A percentile compares a stretch with the other conserved stretches of the same genome.
Evolutionary conservation across 257 asterid species (phyloP).

Genomic region (Lavandula angustifolia): DNA sequence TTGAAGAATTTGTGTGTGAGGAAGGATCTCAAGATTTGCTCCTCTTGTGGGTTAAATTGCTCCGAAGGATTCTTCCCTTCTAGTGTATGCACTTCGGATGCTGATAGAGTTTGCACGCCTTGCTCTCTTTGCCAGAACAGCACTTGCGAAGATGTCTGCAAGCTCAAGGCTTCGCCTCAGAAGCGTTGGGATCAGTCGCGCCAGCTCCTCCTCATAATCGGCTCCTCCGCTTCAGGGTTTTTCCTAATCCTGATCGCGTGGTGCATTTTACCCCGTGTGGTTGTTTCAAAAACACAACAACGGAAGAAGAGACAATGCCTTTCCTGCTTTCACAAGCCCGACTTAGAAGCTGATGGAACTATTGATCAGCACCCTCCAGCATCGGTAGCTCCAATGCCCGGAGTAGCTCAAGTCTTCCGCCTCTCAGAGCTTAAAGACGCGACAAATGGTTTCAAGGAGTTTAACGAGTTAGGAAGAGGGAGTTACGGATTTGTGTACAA

Average conservation of each 20-base stretch:
- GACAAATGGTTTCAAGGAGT: slow-evolving; percentile 92
- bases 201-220: slow-evolving; percentile 52
- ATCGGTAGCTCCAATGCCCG: slow-evolving; percentile 60
- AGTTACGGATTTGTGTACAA: slow-evolving; percentile 91
- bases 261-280: slow-evolving; percentile 54
- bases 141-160: slow-evolving; percentile 70
- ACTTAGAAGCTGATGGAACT: slow-evolving; percentile 37
- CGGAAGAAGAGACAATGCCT: slow-evolving; percentile 41
- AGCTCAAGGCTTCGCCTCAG: slow-evolving; percentile 46
- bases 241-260: slow-evolving; percentile 56
- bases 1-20: slow-evolving; percentile 76
- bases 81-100: slow-evolving; percentile 60
- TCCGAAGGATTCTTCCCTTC: slow-evolving; percentile 79
- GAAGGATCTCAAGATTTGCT: slow-evolving; percentile 75
- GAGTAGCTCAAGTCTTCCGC: slow-evolving; percentile 78
- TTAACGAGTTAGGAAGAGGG: slow-evolving; percentile 92
- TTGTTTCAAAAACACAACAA: slow-evolving; percentile 32
- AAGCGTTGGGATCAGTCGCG: slow-evolving; percentile 44
- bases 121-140: slow-evolving; percentile 92
- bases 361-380: slow-evolving; percentile 47
- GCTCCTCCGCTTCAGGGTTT: slow-evolving; percentile 55
- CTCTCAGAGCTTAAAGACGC: slow-evolving; percentile 91
- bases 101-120: slow-evolving; percentile 86
- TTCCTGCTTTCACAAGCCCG: slow-evolving; percentile 42
- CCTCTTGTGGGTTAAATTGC: slow-evolving; percentile 79